Percentiles rank a stretch among this genome's conserved stretches.
phyloP scores from a whole-genome alignment of 768 basidiomycete genomes.

The Multifurca ochricompacta region DNA sequence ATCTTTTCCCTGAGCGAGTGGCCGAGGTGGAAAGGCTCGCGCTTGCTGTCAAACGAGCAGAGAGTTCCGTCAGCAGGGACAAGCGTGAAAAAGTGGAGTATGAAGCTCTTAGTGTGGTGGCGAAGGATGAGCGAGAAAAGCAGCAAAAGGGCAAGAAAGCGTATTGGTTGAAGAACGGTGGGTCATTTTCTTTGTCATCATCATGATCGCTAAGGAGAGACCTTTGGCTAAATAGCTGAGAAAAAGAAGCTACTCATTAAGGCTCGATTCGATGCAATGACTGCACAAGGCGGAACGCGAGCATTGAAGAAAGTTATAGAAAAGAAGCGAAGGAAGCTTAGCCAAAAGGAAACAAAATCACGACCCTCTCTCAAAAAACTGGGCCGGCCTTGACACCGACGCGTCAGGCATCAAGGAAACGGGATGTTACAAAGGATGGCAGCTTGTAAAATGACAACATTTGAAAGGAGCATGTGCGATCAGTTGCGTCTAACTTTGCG shows the following conservation, averaged over 20 bases:
- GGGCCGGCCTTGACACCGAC: neutral
- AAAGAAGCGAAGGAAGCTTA: conserved; percentile 80
- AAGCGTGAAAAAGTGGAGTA: conserved; percentile 62
- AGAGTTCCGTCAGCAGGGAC: conserved; percentile 71
- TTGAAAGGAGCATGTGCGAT: neutral
- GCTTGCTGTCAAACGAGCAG: conserved; percentile 61
- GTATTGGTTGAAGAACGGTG: conserved; percentile 84
- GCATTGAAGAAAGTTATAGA: conserved; percentile 85
- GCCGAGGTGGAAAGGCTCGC: conserved; percentile 66
- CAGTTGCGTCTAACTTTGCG: neutral
- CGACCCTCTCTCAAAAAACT: conserved; percentile 44
- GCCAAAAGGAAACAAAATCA: conserved; percentile 83
- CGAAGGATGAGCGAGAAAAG: conserved; percentile 54
- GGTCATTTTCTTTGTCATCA: conserved; percentile 23
- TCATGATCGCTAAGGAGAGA: neutral
- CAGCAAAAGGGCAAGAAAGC: conserved; percentile 66
- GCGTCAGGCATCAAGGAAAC: conserved; percentile 12
- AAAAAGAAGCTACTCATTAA: conserved; percentile 66
- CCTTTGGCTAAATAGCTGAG: conserved; percentile 45
- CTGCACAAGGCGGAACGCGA: conserved; percentile 63
- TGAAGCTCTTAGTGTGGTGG: conserved; percentile 45
- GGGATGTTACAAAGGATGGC: conserved; percentile 1
- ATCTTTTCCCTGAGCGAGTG: conserved; percentile 52
- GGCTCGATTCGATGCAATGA: conserved; percentile 74
- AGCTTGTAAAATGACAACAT: conserved; percentile 8